phyloP scores from a whole-genome alignment of 208 protist genomes.

The Trypanosoma lewisi region DNA sequence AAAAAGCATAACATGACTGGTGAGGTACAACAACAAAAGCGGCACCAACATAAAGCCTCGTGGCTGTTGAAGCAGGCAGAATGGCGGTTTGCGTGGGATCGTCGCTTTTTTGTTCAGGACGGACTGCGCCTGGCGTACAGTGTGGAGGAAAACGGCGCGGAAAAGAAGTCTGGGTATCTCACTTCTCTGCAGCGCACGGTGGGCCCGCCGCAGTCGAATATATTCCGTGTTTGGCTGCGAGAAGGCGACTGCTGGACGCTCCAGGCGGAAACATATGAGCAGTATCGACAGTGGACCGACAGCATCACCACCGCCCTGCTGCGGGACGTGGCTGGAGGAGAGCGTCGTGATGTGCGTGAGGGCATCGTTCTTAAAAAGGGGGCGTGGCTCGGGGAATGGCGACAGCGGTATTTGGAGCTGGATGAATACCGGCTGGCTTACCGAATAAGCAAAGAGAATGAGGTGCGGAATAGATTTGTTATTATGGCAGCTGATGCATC shows the following conservation, averaged over 20 bases:
- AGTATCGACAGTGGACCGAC: slow-evolving; percentile 16
- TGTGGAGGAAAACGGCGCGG: slow-evolving; percentile 36
- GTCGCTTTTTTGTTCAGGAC: slow-evolving; percentile 56
- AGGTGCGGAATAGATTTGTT: slow-evolving; percentile 45
- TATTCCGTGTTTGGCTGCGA: slow-evolving; percentile 67
- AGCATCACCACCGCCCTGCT: slow-evolving; percentile 12
- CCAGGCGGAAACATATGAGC: slow-evolving; percentile 37
- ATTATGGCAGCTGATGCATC: slow-evolving; percentile 49
- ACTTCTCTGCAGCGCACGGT: slow-evolving; percentile 34
- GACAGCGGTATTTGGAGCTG: slow-evolving; percentile 54
- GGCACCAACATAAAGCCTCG: background rate
- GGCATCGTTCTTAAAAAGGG: slow-evolving; percentile 61
- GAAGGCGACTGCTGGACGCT: slow-evolving; percentile 75
- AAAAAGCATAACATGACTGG: slow-evolving; percentile 3
- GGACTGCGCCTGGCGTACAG: slow-evolving; percentile 62
- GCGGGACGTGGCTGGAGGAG: background rate
- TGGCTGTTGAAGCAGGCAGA: slow-evolving; percentile 59
- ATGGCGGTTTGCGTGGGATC: slow-evolving; percentile 73
- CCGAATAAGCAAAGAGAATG: slow-evolving; percentile 22
- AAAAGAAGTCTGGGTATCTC: slow-evolving; percentile 57
- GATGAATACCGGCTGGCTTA: slow-evolving; percentile 59
- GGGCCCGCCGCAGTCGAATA: slow-evolving; percentile 24
- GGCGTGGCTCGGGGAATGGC: slow-evolving; percentile 64
- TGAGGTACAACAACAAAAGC: background rate
- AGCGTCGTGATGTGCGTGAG: slow-evolving; percentile 12